Evolutionary conservation across 257 asterid species (phyloP), one percentile per base, ranked within the genome.

Genomic region (Nicotiana noctiflora): DNA sequence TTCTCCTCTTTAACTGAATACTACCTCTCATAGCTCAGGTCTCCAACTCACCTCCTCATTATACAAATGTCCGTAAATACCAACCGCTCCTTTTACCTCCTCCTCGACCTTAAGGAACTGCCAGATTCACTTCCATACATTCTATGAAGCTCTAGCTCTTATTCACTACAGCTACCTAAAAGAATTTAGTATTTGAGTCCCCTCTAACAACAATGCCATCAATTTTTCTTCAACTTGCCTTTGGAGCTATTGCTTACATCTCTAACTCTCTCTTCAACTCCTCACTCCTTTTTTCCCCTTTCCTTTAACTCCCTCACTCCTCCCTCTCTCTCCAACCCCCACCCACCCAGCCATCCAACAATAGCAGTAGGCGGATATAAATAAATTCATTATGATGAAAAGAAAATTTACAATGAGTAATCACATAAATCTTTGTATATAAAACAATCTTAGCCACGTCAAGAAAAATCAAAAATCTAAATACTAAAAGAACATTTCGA

Each of bases 401-500:
- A 74, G 61, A 74, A 74, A 49, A 25, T 74, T 74, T 21, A 18
- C 52, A 66, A 31, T 7, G 25, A 74, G 61, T 23, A 74, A 49
- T 49, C 40, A 49, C 44, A 49, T 74, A 25, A 3, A 49, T 32
- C 5, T 4, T 74, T 23, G 15, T 74, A 14, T 46, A 23, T 19
- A 74, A 44, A 25, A 74, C 34, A 74, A 6, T 32, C 25, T 49
- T 49, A 7, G 61, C 15, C 79, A 74, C 1, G 23, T 74, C 79
- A 74, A 74, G 79, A 74, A 8, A 74, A 49, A 74, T 49, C 25
- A 25, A 49, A 29, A 75, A 79, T 68, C 64, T 51, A 80, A 84
- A 40, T 56, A 66, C 31, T 77, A 78, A 46, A 59, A 81, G 59
- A 46, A 68, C 14, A 19, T 62, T 27, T 56, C 55, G 51, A n/a